A percentile compares a stretch with the other conserved stretches of the same genome.
Evolutionary conservation across 2,329 filamentous ascomycete genomes (phyloP).

Genomic region (Fusarium graminum): DNA sequence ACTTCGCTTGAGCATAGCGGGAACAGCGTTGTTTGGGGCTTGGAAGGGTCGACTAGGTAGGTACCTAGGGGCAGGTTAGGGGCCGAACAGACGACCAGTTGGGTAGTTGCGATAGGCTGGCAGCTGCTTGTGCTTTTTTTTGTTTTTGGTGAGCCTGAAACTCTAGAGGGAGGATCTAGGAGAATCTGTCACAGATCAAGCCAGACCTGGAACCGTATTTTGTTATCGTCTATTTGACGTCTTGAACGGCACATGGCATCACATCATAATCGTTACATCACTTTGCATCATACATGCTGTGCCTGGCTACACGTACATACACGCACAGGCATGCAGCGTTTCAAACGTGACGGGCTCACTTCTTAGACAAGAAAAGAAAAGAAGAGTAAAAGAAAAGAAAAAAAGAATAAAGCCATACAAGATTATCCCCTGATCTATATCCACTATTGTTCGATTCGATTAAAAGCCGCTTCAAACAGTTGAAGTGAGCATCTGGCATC

Average conservation of each 20-base stretch:
- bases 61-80: slow-evolving; percentile 9
- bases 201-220: slow-evolving; percentile 20
- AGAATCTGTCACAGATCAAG: slow-evolving; percentile 35
- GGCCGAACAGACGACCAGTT: slow-evolving; percentile 34
- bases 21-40: slow-evolving; percentile 46
- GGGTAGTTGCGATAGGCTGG: slow-evolving; percentile 42
- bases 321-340: slow-evolving; percentile 27
- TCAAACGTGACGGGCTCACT: slow-evolving; percentile 19
- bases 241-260: slow-evolving; percentile 12
- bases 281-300: neutral
- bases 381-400: slow-evolving; percentile 8
- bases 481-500: slow-evolving; percentile 20
- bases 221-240: slow-evolving; percentile 3
- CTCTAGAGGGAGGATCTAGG: slow-evolving; percentile 42
- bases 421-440: neutral
- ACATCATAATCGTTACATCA: slow-evolving; percentile 3
- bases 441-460: slow-evolving; percentile 11
- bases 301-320: neutral
- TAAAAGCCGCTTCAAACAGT: slow-evolving; percentile 12
- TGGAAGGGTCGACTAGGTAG: slow-evolving; percentile 18
- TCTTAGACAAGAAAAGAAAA: slow-evolving; percentile 11
- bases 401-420: slow-evolving; percentile 4
- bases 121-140: slow-evolving; percentile 32
- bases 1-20: slow-evolving; percentile 49
- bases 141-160: slow-evolving; percentile 48